Percentiles rank a stretch among this genome's conserved stretches.
Evolutionary conservation across 441 rosid species (phyloP).

Genomic region (Rhodomyrtus psidioides): DNA sequence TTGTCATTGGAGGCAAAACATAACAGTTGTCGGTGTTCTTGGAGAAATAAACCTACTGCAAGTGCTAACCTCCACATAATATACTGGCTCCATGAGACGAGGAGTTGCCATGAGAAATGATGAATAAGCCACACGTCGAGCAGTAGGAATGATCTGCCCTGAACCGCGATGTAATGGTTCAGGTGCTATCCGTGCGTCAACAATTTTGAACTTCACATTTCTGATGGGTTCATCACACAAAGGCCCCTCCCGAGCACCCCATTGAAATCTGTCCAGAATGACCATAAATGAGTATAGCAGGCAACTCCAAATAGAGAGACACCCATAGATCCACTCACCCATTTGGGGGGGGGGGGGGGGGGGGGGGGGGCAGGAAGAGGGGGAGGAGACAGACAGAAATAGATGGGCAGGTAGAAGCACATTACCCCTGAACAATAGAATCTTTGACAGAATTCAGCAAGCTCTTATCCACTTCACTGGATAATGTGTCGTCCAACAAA

Average conservation of each 20-base stretch:
- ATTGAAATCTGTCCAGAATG: constrained; percentile 60
- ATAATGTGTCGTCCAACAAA: constrained; percentile 85
- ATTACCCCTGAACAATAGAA: constrained; percentile 93
- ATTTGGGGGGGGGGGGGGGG: too few relatives aligned
- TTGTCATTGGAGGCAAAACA: background rate
- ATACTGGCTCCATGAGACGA: constrained; percentile 96
- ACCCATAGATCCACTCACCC: background rate
- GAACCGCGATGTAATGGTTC: constrained; percentile 92
- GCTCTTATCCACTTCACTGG: constrained; percentile 88
- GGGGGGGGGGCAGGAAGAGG: too few relatives aligned
- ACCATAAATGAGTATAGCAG: background rate
- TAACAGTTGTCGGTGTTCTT: background rate
- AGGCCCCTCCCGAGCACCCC: constrained; percentile 99
- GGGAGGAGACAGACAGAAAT: background rate
- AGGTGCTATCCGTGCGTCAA: constrained; percentile 87
- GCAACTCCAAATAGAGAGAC: background rate
- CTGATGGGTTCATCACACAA: constrained; percentile 98
- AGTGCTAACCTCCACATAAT: constrained; percentile 78
- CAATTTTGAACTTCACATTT: constrained; percentile 93
- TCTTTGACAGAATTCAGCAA: constrained; percentile 78
- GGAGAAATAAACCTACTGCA: background rate
- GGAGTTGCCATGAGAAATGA: constrained; percentile 96
- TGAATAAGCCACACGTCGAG: constrained; percentile 89
- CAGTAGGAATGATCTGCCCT: constrained; percentile 97
- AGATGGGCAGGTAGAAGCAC: background rate